Evolutionary conservation across 768 basidiomycete species (phyloP), one percentile per base, ranked within the genome.

Genomic region (Xerocomellus intermedius): DNA sequence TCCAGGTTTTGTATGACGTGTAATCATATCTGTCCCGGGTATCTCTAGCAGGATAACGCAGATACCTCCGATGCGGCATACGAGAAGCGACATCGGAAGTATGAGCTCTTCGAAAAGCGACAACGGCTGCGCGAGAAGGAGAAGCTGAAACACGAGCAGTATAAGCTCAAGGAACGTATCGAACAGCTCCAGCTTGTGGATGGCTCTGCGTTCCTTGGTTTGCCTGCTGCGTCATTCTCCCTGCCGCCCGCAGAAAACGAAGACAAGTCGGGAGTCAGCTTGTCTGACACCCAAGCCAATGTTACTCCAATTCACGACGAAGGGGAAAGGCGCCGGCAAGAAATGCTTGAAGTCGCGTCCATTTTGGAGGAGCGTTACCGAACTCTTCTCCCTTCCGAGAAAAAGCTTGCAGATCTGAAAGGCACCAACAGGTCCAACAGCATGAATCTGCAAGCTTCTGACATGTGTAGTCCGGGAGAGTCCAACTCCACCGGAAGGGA

Each of bases 141-240:
- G 72, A 93, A 93, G 67, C 81, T 95, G 51, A 87, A 89, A 71
- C 87, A 93, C 60, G 92, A 94, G 65, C 91, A 93, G 62, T 93
- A 94, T 74, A 92, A 93, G 67, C 83, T 96, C 64, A 88, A 89
- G 69, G 87, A 93, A 65, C 84, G 93, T 35, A 88, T 94, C 56
- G 91, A 94, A 48, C 88, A 94, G 64, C 78, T 94, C 52, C 81
- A 79, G 52, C 78, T 76, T 26, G 87, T 94, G 84, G 89, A 91
- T 55, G 71, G 79, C 45, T 71, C 80, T 50, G 84, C 86, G 3
- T 92, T 91, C 69, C 79, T 90, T 30, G 65, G 76, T 26, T 73
- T 88, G 42, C 80, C 86, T 38, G 79, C 83, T 6, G 72, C 80
- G 17, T 77, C 77, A 35, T 89, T 89, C 66, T 74, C 82, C n/a